Evolutionary conservation across 2,329 filamentous ascomycete genomes (phyloP), one percentile per base, ranked within the genome.

Genomic region (Sporothrix pseudoabietina): DNA sequence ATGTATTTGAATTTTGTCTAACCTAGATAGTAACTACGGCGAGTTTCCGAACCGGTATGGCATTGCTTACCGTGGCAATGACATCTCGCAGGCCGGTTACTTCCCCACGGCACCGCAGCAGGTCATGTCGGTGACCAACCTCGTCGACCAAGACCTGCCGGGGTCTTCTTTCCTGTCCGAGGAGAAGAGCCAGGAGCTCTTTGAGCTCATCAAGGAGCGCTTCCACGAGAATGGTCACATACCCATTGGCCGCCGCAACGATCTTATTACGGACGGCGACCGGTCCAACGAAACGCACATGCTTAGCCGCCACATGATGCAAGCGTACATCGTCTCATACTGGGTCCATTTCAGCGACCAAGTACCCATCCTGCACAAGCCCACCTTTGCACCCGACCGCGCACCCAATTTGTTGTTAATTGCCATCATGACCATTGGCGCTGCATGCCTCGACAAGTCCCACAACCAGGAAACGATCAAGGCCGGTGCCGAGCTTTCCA

Each of bases 301-400:
- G 84, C 84, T 98, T 75, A 97, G 95, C 80, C 86, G 94, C 78
- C 90, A 92, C 78, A 98, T 97, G 93, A 97, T 98, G 92, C 94
- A 98, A 82, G 91, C 91, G 3, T 98, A 98, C 79, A 94, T 97
- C 76, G 88, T 90, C 12, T 97, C 94, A 1, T 99, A 97, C 81
- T 99, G 96, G 96, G 87, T 92, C 71, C 92, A 98, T 80, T 97
- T 98, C 79, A 97, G 96, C 80, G 92, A 94, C 71, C 96, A 98
- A 80, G 87, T 98, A 76, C 96, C 96, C 0, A 97, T 99, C 74
- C 85, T 98, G 66, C 96, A 99, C 82, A 94, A 94, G 79, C 94
- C 96, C 4, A 98, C 95, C 0, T 99, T 98, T 81, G 92, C 90
- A 4, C 91, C 95, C 0, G 93, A 97, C 78, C 92, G 90, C 75